phyloP scores from a whole-genome alignment of 371 early-diverging fungal genomes.

The Thermomucor indicae-seudaticae region DNA sequence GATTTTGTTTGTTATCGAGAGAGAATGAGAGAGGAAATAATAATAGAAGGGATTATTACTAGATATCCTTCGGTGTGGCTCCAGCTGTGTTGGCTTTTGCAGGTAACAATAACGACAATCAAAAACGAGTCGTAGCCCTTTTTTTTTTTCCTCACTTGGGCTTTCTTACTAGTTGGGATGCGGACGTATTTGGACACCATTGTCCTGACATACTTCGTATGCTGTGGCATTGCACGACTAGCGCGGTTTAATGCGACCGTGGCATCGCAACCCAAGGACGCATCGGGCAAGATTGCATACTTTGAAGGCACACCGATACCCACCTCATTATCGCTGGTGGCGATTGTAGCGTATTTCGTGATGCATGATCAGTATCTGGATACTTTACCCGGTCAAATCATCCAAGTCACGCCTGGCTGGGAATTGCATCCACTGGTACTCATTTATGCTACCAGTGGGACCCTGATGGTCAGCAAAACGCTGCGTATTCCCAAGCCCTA shows the following conservation, averaged over 20 bases:
- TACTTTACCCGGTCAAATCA: conserved; percentile 38
- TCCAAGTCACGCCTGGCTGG: conserved; percentile 39
- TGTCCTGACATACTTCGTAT: conserved; percentile 81
- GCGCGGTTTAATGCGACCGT: conserved; percentile 90
- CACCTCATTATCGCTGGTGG: conserved; percentile 67
- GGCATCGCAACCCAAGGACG: conserved; percentile 72
- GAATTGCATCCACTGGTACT: conserved; percentile 74
- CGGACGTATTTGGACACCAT: conserved; percentile 75
- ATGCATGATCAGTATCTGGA: conserved; percentile 48
- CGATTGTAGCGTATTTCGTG: conserved; percentile 66
- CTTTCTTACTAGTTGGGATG: conserved; percentile 62
- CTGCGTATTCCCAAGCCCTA: conserved; percentile 65
- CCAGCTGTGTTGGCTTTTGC: conserved; percentile 85
- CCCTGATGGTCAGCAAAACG: conserved; percentile 76
- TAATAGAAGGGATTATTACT: background rate
- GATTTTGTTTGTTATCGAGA: background rate
- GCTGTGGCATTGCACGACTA: conserved; percentile 85
- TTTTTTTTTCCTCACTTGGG: no score
- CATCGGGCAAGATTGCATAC: conserved; percentile 70
- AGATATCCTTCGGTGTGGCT: conserved; percentile 85
- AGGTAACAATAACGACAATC: conserved; percentile 18
- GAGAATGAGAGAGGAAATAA: background rate
- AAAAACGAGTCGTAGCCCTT: no score
- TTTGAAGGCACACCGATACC: conserved; percentile 95
- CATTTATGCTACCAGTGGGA: conserved; percentile 75